phyloP scores from a whole-genome alignment of 2,329 filamentous ascomycete species.

The Apiospora pterosperma region DNA sequence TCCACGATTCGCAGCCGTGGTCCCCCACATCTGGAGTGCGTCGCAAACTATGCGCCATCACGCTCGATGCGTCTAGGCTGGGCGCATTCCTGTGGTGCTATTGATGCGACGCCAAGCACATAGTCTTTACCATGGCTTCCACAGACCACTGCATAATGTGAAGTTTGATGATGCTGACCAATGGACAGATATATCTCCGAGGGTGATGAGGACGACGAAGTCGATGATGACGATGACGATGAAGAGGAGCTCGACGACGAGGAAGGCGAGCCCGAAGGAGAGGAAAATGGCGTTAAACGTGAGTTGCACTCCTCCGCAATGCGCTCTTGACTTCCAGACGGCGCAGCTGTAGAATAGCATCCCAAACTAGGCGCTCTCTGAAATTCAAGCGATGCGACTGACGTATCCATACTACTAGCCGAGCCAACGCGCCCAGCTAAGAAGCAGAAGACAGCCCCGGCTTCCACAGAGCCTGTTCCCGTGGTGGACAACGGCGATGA shows the following conservation, averaged over 20 bases:
- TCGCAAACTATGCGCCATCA: constrained; percentile 2
- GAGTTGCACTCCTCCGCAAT: constrained; percentile 11
- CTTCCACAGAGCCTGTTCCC: constrained; percentile 18
- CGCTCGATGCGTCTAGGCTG: background rate
- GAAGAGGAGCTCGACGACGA: constrained; percentile 23
- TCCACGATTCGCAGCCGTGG: background rate
- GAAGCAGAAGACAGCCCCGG: constrained; percentile 25
- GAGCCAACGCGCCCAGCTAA: constrained; percentile 27
- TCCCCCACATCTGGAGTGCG: background rate
- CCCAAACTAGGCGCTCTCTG: background rate
- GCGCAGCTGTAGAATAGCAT: background rate
- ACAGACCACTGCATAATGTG: background rate
- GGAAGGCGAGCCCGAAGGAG: constrained; percentile 22
- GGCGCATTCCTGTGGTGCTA: background rate
- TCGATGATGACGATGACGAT: constrained; percentile 26
- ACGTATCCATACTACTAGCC: background rate
- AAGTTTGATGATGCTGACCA: constrained; percentile 11
- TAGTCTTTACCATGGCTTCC: background rate
- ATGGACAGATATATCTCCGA: constrained; percentile 24
- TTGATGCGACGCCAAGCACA: background rate
- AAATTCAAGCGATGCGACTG: background rate
- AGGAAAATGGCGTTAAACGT: constrained; percentile 28
- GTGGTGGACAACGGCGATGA: constrained; percentile 19
- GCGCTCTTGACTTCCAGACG: background rate
- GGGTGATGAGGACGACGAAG: constrained; percentile 27